A percentile compares a stretch with the other conserved stretches of the same genome.
phyloP scores from a whole-genome alignment of 331 rosid species.

The Arachis monticola region DNA sequence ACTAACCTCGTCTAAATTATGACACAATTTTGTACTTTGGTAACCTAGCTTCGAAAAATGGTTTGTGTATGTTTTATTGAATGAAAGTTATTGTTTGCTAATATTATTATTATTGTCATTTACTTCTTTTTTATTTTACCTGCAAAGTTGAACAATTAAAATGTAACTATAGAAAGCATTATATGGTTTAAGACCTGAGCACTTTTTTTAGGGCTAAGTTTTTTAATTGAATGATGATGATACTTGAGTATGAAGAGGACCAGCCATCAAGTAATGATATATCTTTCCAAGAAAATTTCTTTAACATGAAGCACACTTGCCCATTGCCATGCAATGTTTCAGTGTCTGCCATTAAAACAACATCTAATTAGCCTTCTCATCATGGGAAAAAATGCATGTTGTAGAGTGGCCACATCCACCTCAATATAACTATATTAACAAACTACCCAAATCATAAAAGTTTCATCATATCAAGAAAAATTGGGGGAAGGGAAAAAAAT shows the following conservation, averaged over 20 bases:
- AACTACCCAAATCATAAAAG: not conserved
- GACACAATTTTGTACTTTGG: slow-evolving; percentile 40
- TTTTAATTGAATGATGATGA: slow-evolving; percentile 21
- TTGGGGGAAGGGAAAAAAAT: not conserved
- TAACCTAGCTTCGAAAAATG: slow-evolving; percentile 34
- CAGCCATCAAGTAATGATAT: slow-evolving; percentile 38
- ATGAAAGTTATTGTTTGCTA: slow-evolving; percentile 40
- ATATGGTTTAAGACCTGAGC: too few relatives aligned
- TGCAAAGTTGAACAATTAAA: slow-evolving; percentile 24
- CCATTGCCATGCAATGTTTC: slow-evolving; percentile 25
- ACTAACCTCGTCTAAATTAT: slow-evolving; percentile 23
- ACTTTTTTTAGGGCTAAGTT: not conserved
- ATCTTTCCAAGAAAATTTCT: slow-evolving; percentile 45
- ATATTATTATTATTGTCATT: slow-evolving; percentile 10
- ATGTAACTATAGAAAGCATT: too few relatives aligned
- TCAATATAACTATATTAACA: not conserved
- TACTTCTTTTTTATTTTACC: slow-evolving; percentile 38
- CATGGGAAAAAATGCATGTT: slow-evolving; percentile 29
- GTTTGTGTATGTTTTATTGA: slow-evolving; percentile 20
- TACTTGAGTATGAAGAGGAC: slow-evolving; percentile 28
- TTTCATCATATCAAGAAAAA: not conserved
- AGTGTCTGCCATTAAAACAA: slow-evolving; percentile 40
- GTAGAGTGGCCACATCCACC: not conserved
- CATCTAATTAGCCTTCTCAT: slow-evolving; percentile 34
- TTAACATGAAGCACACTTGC: slow-evolving; percentile 45